These are phyloP conservation scores for Fusarium graminum DNA, from an alignment of 2,329 filamentous ascomycete genomes.

Conservation along the genomic window DNA sequence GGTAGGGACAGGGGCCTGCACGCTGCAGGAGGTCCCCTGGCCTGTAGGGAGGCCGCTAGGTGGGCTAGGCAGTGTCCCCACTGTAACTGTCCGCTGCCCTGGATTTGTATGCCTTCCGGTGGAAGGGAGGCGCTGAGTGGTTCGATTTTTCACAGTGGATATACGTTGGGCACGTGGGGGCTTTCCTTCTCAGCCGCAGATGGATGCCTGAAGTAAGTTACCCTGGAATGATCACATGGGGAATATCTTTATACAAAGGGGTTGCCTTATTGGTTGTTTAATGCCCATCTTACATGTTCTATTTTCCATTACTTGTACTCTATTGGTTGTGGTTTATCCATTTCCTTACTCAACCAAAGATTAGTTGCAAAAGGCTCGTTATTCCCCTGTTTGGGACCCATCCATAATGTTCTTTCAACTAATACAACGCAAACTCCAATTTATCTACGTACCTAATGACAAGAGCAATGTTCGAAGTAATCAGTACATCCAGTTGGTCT, in stretches of 20 bases:
- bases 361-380: not conserved
- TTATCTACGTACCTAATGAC: constrained; percentile 20
- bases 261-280: not conserved
- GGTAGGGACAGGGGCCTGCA: constrained; percentile 7
- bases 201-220: constrained; percentile 17
- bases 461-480: constrained; percentile 27
- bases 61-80: constrained; percentile 6
- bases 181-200: constrained; percentile 41
- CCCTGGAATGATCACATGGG: constrained; percentile 20
- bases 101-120: constrained; percentile 13
- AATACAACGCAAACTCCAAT: not conserved
- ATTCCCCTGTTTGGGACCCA: too few relatives aligned
- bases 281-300: not conserved
- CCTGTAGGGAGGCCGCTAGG: constrained; percentile 30
- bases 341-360: too few relatives aligned
- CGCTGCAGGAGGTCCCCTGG: constrained; percentile 34
- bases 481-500: constrained; percentile 20
- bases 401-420: not conserved
- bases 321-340: not conserved
- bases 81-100: constrained; percentile 27
- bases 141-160: constrained; percentile 22
- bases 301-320: not conserved
- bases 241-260: not conserved
- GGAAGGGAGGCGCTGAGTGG: constrained; percentile 27
- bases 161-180: constrained; percentile 43